Percentiles rank a stretch among this genome's conserved stretches.
phyloP scores from a whole-genome alignment of 345 rosid genomes.

The Boechera stricta region DNA sequence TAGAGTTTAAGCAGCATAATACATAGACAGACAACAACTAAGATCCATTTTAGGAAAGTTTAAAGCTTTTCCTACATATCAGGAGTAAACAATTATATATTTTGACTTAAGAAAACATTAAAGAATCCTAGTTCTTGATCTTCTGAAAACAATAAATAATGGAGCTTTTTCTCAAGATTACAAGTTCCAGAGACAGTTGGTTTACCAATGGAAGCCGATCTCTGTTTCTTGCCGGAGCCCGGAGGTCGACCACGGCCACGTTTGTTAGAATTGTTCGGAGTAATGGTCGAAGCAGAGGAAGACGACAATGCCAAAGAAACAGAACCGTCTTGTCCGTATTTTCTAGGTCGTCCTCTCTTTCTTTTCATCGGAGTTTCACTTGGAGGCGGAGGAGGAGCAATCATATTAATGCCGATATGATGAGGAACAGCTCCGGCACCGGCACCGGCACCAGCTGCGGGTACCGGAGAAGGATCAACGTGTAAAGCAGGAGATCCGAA shows the following conservation, averaged over 20 bases:
- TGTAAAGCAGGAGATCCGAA: conserved; percentile 45
- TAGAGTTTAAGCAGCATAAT: conserved; percentile 7
- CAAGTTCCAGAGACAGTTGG: conserved; percentile 27
- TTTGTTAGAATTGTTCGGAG: conserved; percentile 62
- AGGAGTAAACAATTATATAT: conserved; percentile 10
- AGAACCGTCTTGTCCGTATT: conserved; percentile 77
- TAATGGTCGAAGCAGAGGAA: conserved; percentile 54
- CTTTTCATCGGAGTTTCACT: conserved; percentile 65
- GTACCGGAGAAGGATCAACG: conserved; percentile 38
- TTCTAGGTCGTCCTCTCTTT: conserved; percentile 92
- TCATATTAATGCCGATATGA: conserved; percentile 59
- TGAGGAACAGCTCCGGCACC: conserved; percentile 53
- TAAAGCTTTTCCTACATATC: conserved; percentile 1
- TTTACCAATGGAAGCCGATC: conserved; percentile 69
- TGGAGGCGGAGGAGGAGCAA: conserved; percentile 51
- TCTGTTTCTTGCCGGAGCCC: conserved; percentile 83
- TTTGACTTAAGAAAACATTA: conserved; percentile 3
- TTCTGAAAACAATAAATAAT: background rate
- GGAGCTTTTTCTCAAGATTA: background rate
- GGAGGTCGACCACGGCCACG: conserved; percentile 96
- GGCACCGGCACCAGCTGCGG: conserved; percentile 44
- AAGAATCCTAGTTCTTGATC: background rate
- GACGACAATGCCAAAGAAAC: conserved; percentile 84
- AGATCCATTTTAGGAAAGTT: background rate
- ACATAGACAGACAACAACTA: background rate